Percentiles rank a stretch among this genome's conserved stretches.
phyloP scores from a whole-genome alignment of 345 rosid species.

The Euclidium syriacum region DNA sequence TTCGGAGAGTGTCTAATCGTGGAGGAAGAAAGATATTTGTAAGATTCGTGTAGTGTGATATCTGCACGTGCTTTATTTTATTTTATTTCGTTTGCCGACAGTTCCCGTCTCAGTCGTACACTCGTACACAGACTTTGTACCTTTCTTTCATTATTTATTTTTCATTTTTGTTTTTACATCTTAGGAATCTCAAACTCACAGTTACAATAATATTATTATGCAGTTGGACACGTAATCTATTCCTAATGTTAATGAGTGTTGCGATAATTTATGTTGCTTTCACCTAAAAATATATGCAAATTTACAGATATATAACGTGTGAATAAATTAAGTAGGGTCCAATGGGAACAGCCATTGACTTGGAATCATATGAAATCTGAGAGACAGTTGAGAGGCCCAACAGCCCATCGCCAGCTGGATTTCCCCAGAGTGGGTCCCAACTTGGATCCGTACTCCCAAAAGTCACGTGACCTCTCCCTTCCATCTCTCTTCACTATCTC shows the following conservation, averaged over 20 bases:
- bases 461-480: slow-evolving; percentile 31
- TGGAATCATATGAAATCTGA: slow-evolving; percentile 16
- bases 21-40: neutral
- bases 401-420: slow-evolving; percentile 36
- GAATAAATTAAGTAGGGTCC: slow-evolving; percentile 29
- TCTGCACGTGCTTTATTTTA: slow-evolving; percentile 20
- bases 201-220: neutral
- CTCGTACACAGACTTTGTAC: slow-evolving; percentile 20
- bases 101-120: slow-evolving; percentile 23
- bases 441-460: slow-evolving; percentile 20
- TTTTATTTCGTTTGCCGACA: slow-evolving; percentile 26
- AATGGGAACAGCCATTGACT: slow-evolving; percentile 24
- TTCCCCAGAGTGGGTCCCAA: slow-evolving; percentile 12
- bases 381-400: slow-evolving; percentile 33
- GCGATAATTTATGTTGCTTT: neutral
- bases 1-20: neutral
- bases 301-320: slow-evolving; percentile 1
- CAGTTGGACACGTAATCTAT: neutral
- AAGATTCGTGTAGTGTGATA: slow-evolving; percentile 13
- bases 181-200: slow-evolving; percentile 5
- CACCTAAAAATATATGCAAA: no score
- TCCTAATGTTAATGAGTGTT: neutral
- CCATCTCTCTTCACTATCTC: slow-evolving; percentile 27
- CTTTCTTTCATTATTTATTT: neutral
- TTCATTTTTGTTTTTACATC: neutral